phyloP scores from a whole-genome alignment of 495 filamentous ascomycete species.

The Bacidia gigantensis region DNA sequence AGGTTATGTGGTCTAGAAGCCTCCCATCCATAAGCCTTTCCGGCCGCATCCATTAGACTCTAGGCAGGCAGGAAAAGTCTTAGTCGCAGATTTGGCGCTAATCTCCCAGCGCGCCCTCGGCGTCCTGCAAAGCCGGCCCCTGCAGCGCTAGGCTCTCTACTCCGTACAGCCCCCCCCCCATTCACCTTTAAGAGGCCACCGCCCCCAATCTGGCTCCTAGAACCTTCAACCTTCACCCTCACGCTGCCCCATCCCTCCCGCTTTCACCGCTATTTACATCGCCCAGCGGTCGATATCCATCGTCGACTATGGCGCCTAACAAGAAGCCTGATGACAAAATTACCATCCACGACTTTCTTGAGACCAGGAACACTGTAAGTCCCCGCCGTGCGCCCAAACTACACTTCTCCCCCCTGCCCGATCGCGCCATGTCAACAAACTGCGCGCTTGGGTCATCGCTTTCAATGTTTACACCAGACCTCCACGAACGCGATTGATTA shows the following conservation, averaged over 20 bases:
- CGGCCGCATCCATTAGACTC: neutral
- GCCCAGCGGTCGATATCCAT: neutral
- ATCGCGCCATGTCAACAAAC: constrained; percentile 13
- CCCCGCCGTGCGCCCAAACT: constrained; percentile 5
- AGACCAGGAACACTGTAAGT: constrained; percentile 53
- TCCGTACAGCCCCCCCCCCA: neutral
- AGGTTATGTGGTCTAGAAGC: neutral
- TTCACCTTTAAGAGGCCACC: constrained; percentile 6
- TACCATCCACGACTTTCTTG: constrained; percentile 47
- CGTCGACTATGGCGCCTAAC: constrained; percentile 28
- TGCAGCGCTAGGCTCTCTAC: neutral
- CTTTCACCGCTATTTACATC: neutral
- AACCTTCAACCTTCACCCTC: constrained; percentile 2
- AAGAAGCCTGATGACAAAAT: constrained; percentile 39
- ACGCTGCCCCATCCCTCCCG: constrained; percentile 1
- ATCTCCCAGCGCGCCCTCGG: no score
- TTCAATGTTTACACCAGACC: neutral
- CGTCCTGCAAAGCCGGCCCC: neutral
- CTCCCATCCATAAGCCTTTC: neutral
- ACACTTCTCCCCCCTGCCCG: constrained; percentile 13
- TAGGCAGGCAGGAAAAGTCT: no score
- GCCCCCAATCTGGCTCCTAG: constrained; percentile 6
- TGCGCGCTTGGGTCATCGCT: constrained; percentile 12
- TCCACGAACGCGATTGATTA: neutral
- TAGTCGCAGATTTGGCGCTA: neutral